Base-by-base conservation (phyloP, 2,329 filamentous ascomycete genomes). In the Elsinoe fawcettii region DNA sequence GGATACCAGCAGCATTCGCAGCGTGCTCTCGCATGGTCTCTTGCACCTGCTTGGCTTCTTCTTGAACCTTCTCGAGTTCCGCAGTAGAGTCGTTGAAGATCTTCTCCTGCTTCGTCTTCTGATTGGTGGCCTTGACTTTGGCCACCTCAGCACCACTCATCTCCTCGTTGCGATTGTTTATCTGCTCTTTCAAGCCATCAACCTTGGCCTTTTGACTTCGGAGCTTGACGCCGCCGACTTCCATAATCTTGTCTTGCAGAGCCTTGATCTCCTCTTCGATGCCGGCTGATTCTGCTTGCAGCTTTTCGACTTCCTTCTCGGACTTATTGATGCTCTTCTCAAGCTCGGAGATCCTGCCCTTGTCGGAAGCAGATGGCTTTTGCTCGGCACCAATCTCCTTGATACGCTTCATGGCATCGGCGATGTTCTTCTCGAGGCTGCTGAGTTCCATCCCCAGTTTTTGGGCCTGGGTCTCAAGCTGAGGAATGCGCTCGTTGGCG, bases 171-270 rank as follows among this genome's bases (percentile, higher is more conserved):
- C 95, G 80, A 11, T 85, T 82, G 49, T 86, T 78, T 57, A 97
- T 90, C 68, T 95, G 86, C 65, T 90, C 87, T 69, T 95, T 96
- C 62, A 95, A 76, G 5, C 85, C 81, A 68, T 97, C 92, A 32
- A 99, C 90, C 76, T 88, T 95, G 60, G 89, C 85, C 65, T 93
- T 91, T 69, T 99, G 92, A 16, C 86, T 82, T 57, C 93, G 86
- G 16, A 99, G 83, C 73, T 89, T 90, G 66, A 97, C 90, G 72
- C 93, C 93, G 67, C 93, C 93, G 61, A 96, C 86, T 71, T 96
- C 87, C 93, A 99, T 97, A 67, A 99, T 99, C 77, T 91, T 95
- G 78, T 93, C 86, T 69, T 99, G 92, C 1, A 99, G 78, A 18
- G 80, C 80, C 73, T 95, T 92, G 73, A 99, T 97, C 71, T 97